Evolutionary conservation across 1,139 yeast genomes (phyloP).

Genomic region (Yamadazyma sp.): DNA sequence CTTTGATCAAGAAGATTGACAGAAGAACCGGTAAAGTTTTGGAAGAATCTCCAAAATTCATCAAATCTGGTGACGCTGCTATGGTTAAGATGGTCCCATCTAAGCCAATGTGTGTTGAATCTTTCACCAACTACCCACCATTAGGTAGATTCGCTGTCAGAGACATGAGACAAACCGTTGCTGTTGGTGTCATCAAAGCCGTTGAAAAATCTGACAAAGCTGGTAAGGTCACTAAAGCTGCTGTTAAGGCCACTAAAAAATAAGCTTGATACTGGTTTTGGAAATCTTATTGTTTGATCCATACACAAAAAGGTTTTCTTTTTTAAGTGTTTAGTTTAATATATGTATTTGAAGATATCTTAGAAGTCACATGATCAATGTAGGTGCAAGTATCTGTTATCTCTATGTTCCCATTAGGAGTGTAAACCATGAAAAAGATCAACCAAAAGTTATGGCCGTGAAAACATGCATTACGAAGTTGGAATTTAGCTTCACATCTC

Average conservation of each 20-base stretch:
- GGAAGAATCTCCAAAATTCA: conserved; percentile 63
- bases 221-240: conserved; percentile 99
- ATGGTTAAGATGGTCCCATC: conserved; percentile 66
- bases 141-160: conserved; percentile 99
- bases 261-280: conserved; percentile 9
- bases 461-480: no score
- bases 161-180: conserved; percentile 99
- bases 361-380: neutral
- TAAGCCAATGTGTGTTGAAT: conserved; percentile 97
- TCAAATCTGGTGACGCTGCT: conserved; percentile 11
- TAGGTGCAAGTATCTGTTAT: no score
- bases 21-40: conserved; percentile 89
- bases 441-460: no score
- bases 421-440: no score
- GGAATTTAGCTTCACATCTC: no score
- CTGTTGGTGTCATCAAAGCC: conserved; percentile 99
- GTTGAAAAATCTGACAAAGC: conserved; percentile 94
- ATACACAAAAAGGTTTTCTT: conserved; percentile 9
- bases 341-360: conserved; percentile 8
- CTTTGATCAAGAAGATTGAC: conserved; percentile 85
- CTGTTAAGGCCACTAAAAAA: conserved; percentile 71
- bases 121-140: conserved; percentile 97
- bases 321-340: conserved; percentile 17
- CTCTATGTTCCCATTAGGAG: no score
- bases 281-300: conserved; percentile 3